Evolutionary conservation across 257 asterid genomes (phyloP), one percentile per base, ranked within the genome.

Genomic region (Petunia axillaris): DNA sequence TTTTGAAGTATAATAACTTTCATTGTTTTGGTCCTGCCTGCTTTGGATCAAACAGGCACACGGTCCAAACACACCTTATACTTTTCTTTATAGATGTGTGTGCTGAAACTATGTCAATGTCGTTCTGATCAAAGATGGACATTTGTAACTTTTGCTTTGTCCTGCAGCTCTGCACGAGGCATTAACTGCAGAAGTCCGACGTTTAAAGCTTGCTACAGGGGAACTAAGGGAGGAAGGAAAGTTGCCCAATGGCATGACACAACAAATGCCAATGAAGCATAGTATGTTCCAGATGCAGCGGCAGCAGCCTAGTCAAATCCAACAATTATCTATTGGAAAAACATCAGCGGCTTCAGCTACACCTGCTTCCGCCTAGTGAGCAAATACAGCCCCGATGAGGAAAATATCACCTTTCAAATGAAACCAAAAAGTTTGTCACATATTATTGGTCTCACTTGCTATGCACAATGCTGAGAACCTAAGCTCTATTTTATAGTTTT

Each of bases 91-190:
- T 8, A 55, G n/a, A 76, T 9, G 5, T 55, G 15, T 53, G 15
- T 6, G 8, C 36, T 59, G 68, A 10, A 41, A 57, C 73, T 59
- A 11, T 48, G 2, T 59, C 43, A 43, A 25, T 8, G 40, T 10
- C 37, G 35, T 52, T 35, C n/a, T 43, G 43, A 36, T 40, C 10
- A 44, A 71, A 52, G 25, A 74, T 25, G 80, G 16, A 57, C 8
- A 35, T 48, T 60, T 4, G 40, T 81, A 54, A 54, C 48, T 16
- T 73, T 44, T 14, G 39, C 50, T 81, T 64, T 82, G 3, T 67
- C 6, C 80, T 81, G 84, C 90, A 94, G 98, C 91, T 46, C 86
- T 94, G 86, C 95, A 93, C 1, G 97, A 91, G 85, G 81, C 96
- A 65, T 80, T 94, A 84, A 85, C 86, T 54, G 90, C 89, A 8